Evolutionary conservation across 352 stramenopile species (phyloP), one percentile per base, ranked within the genome.

Genomic region (Halophytophthora polymorphica): DNA sequence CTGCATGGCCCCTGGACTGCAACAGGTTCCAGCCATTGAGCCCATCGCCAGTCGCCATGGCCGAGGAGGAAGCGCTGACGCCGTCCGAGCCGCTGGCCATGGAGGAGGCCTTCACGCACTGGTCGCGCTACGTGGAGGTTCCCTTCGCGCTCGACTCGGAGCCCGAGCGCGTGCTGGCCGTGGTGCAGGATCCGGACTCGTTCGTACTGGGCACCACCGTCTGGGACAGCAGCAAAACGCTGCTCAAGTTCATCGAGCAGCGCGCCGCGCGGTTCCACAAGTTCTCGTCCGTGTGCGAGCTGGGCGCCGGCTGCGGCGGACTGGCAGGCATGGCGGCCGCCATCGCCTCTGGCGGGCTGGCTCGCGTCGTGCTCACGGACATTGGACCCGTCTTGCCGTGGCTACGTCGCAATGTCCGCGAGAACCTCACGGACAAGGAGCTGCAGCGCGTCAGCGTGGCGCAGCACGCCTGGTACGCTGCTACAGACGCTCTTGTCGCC

Each of bases 161-260:
- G 25, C 28, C 40, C 17, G 37, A 45, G 17, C 70, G 80, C 38
- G 68, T 87, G 45, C 44, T 93, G 34, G 61, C 71, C 0, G 69
- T 80, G 17, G 71, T 78, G 56, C 83, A 93, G 48, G 83, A 93
- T 28, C 83, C 83, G 18, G 75, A 88, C 66, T 90, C 83, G 54
- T 89, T 89, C 61, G 73, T 93, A 50, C 61, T 93, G 42, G 83
- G 79, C 33, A 90, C 77, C 37, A 93, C 83, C 5, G 79, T 93
- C 39, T 90, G 83, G 82, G 82, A 93, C 70, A 88, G 75, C 52
- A 88, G 75, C 71, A 93, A 93, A 64, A 89, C 78, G 47, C 62
- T 95, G 57, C 66, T 90, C 48, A 93, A 90, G 66, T 93, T 82
- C 66, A 81, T 91, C 44, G 84, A 95, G 69, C 71, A 85, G 53